Evolutionary conservation across 2,329 filamentous ascomycete genomes (phyloP).

Genomic region (Aquanectria penicillioides): DNA sequence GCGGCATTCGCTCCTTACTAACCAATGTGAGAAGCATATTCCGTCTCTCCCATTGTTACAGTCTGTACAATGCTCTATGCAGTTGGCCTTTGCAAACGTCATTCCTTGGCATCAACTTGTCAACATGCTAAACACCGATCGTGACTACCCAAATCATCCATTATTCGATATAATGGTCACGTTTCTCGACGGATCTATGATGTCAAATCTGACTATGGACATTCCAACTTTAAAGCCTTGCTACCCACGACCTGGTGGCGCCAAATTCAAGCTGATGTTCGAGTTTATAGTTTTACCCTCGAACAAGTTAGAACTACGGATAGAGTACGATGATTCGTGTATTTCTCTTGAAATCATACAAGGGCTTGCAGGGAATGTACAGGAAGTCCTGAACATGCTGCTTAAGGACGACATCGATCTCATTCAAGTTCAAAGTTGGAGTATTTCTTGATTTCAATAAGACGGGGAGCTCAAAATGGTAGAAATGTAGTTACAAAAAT

Average conservation of each 20-base stretch:
- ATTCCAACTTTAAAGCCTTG: not conserved
- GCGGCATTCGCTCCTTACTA: not conserved
- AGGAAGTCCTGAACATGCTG: not conserved
- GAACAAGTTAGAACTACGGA: not conserved
- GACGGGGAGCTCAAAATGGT: not conserved
- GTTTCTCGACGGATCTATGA: not conserved
- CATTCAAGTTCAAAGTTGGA: not conserved
- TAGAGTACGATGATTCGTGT: not conserved
- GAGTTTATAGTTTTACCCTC: not conserved
- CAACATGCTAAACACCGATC: not conserved
- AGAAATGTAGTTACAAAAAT: too few species aligned
- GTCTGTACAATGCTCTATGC: not conserved
- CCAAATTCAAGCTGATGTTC: not conserved
- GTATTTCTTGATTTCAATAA: not conserved
- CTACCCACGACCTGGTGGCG: not conserved
- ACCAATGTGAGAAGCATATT: not conserved
- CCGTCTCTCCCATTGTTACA: not conserved
- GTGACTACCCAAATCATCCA: not conserved
- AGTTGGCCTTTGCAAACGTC: not conserved
- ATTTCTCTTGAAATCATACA: not conserved
- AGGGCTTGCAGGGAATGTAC: not conserved
- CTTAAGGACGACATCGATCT: not conserved
- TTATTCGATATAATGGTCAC: not conserved
- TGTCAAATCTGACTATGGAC: not conserved
- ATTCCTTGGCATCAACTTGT: not conserved